Base-by-base conservation (phyloP, 2,329 filamentous ascomycete genomes). In the Aspergillus transmontanensis region DNA sequence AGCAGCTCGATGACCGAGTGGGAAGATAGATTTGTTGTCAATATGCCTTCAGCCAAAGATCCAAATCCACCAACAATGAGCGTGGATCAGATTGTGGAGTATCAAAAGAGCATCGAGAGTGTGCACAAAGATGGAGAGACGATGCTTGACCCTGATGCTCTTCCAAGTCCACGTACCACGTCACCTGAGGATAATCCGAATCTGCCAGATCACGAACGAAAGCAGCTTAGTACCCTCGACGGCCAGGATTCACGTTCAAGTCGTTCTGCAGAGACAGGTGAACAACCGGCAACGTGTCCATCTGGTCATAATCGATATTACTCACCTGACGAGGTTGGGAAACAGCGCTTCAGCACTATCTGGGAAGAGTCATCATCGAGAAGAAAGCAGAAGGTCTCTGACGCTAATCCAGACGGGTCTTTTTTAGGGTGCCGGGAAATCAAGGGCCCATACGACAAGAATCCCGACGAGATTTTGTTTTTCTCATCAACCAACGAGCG, bases 11-110 rank as follows among this genome's bases (percentile, higher is more conserved):
- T 72, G 28, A 75, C 72, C 16, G 74, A 77, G 43, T 75, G 77
- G 73, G 76, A 78, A 58, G 79, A 81, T 62, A 72, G 71, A 68
- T 81, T 80, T 63, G 78, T 80, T 51, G 76, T 81, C 39, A 72
- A 81, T 56, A 81, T 80, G 78, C 79, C 78, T 6, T 76, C 77
- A 23, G 78, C 79, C 3, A 78, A 73, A 43, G 78, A 81, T 2
- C 78, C 79, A 0, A 79, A 78, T 50, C 78, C 79, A 4, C 74
- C 77, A 5, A 74, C 69, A 1, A 77, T 81, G 76, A 79, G 75
- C 4, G 68, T 71, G 1, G 71, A 76, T 36, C 76, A 81, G 61
- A 80, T 81, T 41, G 54, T 67, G 2, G 70, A 78, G 19, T 81
- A 78, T 50, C 79, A 81, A 57, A 69, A 72, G 57, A 76, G 72